A percentile compares a stretch with the other conserved stretches of the same genome.
Evolutionary conservation across 352 stramenopile genomes (phyloP).

Genomic region (Phytopythium helicoides): DNA sequence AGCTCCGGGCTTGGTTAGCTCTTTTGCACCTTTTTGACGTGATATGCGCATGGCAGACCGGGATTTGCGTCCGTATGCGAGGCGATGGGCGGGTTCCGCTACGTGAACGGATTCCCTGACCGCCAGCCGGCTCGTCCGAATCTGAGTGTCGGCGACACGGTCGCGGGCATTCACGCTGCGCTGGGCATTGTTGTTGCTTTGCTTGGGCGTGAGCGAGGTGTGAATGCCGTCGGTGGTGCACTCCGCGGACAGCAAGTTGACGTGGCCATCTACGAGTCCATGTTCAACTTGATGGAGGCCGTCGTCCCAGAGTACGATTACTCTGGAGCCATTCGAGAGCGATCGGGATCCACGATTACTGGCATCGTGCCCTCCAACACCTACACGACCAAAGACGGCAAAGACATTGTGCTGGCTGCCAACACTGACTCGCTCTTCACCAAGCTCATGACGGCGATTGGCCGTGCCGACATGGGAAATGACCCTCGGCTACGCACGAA

Average conservation of each 20-base stretch:
- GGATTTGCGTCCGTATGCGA: slow-evolving; percentile 87
- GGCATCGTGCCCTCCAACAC: slow-evolving; percentile 88
- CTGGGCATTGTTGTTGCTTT: slow-evolving; percentile 81
- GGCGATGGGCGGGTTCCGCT: slow-evolving; percentile 84
- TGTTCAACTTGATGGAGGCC: slow-evolving; percentile 87
- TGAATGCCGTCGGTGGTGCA: slow-evolving; percentile 10
- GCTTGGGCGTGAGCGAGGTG: slow-evolving; percentile 58
- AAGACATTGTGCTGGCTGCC: slow-evolving; percentile 83
- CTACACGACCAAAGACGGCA: slow-evolving; percentile 77
- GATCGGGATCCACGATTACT: slow-evolving; percentile 85
- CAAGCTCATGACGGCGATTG: slow-evolving; percentile 77
- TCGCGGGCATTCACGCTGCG: slow-evolving; percentile 80
- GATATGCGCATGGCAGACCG: slow-evolving; percentile 19
- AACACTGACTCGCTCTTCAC: slow-evolving; percentile 85
- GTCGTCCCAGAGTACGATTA: slow-evolving; percentile 86
- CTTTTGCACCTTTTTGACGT: neutral
- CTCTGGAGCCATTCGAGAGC: slow-evolving; percentile 71
- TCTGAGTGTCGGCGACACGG: slow-evolving; percentile 80
- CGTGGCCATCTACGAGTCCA: slow-evolving; percentile 86
- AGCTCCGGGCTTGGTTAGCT: neutral
- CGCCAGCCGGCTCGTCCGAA: slow-evolving; percentile 77
- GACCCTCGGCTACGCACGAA: slow-evolving; percentile 69
- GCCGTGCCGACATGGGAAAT: slow-evolving; percentile 45
- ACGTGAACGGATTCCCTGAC: slow-evolving; percentile 86
- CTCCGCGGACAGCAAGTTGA: slow-evolving; percentile 76